These are phyloP conservation scores for Gleditsia sinensis DNA, from an alignment of 306 rosid species.

Conservation along the genomic window DNA sequence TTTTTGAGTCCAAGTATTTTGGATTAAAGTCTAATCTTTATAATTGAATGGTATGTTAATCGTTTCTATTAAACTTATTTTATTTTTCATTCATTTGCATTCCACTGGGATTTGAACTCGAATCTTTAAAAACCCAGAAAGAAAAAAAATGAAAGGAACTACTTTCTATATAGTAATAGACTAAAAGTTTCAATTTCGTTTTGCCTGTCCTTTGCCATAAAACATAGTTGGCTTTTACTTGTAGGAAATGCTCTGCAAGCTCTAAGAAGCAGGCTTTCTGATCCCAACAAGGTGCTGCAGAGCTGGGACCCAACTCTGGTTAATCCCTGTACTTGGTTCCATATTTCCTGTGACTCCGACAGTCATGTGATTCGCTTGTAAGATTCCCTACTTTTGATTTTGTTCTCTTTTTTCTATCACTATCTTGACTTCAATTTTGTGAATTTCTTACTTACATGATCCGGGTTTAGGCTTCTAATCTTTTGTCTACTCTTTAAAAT, in stretches of 20 bases:
- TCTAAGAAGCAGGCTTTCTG: constrained; percentile 66
- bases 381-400: constrained; percentile 38
- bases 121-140: no score
- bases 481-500: constrained; percentile 38
- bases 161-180: constrained; percentile 1
- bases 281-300: constrained; percentile 80
- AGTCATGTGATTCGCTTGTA: constrained; percentile 86
- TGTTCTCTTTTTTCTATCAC: no score
- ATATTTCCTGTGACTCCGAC: constrained; percentile 77
- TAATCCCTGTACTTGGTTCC: constrained; percentile 99
- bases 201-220: no score
- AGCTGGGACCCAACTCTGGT: constrained; percentile 99
- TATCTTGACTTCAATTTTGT: background rate
- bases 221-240: constrained; percentile 19
- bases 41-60: no score
- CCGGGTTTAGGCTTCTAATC: constrained; percentile 23
- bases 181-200: constrained; percentile 12
- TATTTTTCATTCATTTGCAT: no score
- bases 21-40: no score
- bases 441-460: no score
- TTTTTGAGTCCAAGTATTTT: no score
- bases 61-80: no score
- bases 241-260: constrained; percentile 89
- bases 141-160: no score
- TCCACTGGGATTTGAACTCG: no score